Base-by-base conservation (phyloP, 2,329 filamentous ascomycete genomes). In the Penicillium sp. region DNA sequence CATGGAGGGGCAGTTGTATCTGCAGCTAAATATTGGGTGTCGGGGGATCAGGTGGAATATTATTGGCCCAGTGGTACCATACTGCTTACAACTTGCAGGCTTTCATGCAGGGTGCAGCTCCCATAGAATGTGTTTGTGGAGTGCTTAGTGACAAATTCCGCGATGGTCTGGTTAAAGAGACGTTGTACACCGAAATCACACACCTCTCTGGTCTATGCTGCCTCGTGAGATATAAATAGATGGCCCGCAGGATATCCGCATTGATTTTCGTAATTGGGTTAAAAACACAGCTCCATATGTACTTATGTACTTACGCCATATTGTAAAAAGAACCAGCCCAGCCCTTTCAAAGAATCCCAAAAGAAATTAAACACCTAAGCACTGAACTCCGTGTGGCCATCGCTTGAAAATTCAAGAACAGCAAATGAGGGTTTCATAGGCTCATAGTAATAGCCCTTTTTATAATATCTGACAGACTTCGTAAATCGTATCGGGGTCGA, bases 401-500 rank as follows among this genome's bases (percentile, higher is more conserved):
- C 36, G 16, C 38, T 33, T 25, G 7, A 21, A 29, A 16, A 7
- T 13, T 10, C 45, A 41, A 41, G 45, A 29, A 36, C 31, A 39
- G 19, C 21, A 43, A 31, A 43, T 13, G 3, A 38, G 15, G 8
- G 5, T 13, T 15, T 10, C 23, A 7, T 50, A n/a, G 16, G n/a
- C 39, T 55, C 19, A 7, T 38, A 44, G 38, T 51, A 27, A 47
- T 36, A n/a, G 33, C 29, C 31, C 19, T 38, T 55, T 49, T 50
- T 51, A 27, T 51, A 51, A 19, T 44, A 51, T 31, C 13, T 31
- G 10, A 53, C 31, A 39, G 3, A 31, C n/a, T 29, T 47, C 41
- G 50, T 53, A 48, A 55, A 10, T 51, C 53, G 27, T 55, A 51
- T 45, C 53, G 45, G 38, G 36, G 25, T 39, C 21, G 31, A 54